Evolutionary conservation across 768 basidiomycete genomes (phyloP).

Genomic region (Rhizopogon roseolus): DNA sequence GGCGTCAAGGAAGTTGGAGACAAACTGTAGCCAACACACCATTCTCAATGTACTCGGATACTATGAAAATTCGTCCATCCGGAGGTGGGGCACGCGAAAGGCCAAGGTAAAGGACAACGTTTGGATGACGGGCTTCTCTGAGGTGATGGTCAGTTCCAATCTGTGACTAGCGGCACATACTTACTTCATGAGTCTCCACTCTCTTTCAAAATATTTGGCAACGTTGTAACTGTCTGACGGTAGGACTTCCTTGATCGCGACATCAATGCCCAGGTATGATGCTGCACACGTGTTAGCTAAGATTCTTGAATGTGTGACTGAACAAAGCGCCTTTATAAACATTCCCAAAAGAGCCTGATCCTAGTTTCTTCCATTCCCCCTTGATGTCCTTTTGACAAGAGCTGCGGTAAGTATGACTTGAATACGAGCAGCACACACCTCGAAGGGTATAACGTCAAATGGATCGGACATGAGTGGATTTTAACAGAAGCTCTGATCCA

Average conservation of each 20-base stretch:
- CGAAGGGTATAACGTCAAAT: constrained; percentile 86
- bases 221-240: constrained; percentile 92
- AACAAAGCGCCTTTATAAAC: constrained; percentile 71
- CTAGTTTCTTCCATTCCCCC: constrained; percentile 84
- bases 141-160: background rate
- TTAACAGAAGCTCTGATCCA: background rate
- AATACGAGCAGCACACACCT: constrained; percentile 39
- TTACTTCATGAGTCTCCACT: constrained; percentile 94
- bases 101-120: constrained; percentile 91
- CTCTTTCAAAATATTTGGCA: constrained; percentile 96
- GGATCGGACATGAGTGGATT: constrained; percentile 49
- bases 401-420: constrained; percentile 3
- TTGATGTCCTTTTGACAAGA: constrained; percentile 62
- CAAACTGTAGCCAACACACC: constrained; percentile 30
- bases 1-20: background rate
- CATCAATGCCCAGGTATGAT: constrained; percentile 90
- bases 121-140: constrained; percentile 83
- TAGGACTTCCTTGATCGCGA: constrained; percentile 94
- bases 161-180: constrained; percentile 6
- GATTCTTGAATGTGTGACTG: constrained; percentile 5
- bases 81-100: constrained; percentile 74
- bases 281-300: constrained; percentile 38
- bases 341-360: constrained; percentile 90
- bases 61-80: constrained; percentile 85
- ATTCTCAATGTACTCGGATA: constrained; percentile 92